A percentile compares a stretch with the other conserved stretches of the same genome.
Evolutionary conservation across 805 yeast genomes (phyloP).

Genomic region (Candida stauntonica): DNA sequence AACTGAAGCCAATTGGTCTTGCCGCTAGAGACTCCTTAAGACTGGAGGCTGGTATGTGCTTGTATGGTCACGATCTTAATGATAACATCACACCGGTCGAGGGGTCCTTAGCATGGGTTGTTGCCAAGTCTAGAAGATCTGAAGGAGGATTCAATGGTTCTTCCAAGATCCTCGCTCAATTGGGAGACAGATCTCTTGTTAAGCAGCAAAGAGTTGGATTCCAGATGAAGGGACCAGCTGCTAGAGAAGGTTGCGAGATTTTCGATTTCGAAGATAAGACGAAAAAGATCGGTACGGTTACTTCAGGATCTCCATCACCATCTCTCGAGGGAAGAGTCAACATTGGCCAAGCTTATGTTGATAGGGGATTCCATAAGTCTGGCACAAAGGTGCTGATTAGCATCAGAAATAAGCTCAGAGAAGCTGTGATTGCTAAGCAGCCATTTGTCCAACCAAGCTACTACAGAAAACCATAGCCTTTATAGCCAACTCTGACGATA

Average conservation of each 20-base stretch:
- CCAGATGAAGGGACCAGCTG: conserved; percentile 77
- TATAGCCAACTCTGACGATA: too few species aligned
- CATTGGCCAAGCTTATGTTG: conserved; percentile 87
- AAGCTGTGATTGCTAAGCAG: conserved; percentile 71
- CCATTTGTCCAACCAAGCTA: conserved; percentile 80
- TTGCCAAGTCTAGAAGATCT: conserved; percentile 72
- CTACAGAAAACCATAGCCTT: conserved; percentile 39
- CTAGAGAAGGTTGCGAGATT: conserved; percentile 73
- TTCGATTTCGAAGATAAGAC: conserved; percentile 48
- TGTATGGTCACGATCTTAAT: conserved; percentile 88
- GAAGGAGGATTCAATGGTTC: conserved; percentile 69
- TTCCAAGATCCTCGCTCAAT: conserved; percentile 60
- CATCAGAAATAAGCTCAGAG: conserved; percentile 78
- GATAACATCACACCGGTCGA: conserved; percentile 83
- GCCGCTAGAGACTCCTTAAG: conserved; percentile 98
- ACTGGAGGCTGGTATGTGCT: conserved; percentile 97
- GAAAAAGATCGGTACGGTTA: conserved; percentile 48
- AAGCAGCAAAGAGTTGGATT: conserved; percentile 71
- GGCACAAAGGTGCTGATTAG: conserved; percentile 72
- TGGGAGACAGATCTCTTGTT: conserved; percentile 57
- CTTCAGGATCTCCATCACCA: conserved; percentile 65
- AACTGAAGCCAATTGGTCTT: conserved; percentile 82
- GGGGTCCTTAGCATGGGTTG: conserved; percentile 84
- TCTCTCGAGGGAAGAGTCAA: conserved; percentile 65
- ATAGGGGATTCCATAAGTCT: conserved; percentile 63